Percentiles rank a stretch among this genome's conserved stretches.
Evolutionary conservation across 2,329 filamentous ascomycete genomes (phyloP).

Genomic region (Clarireedia paspali): DNA sequence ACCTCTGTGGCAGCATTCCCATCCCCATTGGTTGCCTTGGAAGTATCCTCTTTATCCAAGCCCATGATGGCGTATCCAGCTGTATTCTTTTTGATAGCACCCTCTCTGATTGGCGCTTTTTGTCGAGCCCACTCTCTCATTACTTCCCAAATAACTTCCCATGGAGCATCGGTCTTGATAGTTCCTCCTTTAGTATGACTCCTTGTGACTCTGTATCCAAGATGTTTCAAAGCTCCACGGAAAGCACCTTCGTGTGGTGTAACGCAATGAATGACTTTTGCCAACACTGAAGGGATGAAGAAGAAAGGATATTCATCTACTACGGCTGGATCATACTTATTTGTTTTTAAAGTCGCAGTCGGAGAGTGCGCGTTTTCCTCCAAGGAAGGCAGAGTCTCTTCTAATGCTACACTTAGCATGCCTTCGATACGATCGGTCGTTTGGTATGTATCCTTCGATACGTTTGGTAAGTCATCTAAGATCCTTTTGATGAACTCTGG

Average conservation of each 20-base stretch:
- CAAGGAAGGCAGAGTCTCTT: constrained; percentile 46
- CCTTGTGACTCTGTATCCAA: constrained; percentile 76
- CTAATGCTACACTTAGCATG: constrained; percentile 82
- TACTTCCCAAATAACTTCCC: constrained; percentile 82
- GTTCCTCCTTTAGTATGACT: constrained; percentile 86
- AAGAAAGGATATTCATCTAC: constrained; percentile 79
- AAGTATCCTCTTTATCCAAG: constrained; percentile 24
- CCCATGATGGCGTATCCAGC: constrained; percentile 64
- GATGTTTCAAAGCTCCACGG: constrained; percentile 69
- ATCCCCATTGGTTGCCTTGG: constrained; percentile 8
- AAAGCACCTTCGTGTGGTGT: constrained; percentile 75
- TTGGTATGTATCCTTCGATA: constrained; percentile 63
- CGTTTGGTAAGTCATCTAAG: constrained; percentile 60
- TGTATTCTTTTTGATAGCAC: constrained; percentile 59
- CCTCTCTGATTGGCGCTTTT: constrained; percentile 67
- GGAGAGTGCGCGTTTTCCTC: constrained; percentile 19
- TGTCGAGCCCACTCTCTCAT: constrained; percentile 89
- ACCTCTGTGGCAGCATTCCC: constrained; percentile 7
- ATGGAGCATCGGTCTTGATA: constrained; percentile 90
- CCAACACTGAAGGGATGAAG: constrained; percentile 66
- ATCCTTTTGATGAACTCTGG: constrained; percentile 74
- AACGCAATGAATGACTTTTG: constrained; percentile 69
- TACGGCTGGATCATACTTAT: constrained; percentile 47
- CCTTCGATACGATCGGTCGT: constrained; percentile 79
- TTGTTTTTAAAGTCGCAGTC: constrained; percentile 34